Evolutionary conservation across 495 filamentous ascomycete species (phyloP), one percentile per base, ranked within the genome.

Genomic region (Immersiella caudata): DNA sequence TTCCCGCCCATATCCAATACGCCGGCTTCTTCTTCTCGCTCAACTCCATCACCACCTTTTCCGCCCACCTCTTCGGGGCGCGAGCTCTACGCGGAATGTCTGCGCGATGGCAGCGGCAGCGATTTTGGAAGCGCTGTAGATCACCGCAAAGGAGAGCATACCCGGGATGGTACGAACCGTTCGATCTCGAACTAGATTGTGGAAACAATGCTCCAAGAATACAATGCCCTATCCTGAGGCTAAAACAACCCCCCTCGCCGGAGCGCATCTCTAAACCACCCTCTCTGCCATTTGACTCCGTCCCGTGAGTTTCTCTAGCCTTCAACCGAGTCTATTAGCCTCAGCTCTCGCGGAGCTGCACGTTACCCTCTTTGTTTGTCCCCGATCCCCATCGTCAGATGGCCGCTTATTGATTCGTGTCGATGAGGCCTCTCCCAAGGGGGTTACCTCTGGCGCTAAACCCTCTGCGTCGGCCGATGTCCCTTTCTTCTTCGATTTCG

Each of bases 81-180:
- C 60, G 5, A 81, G 74, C 62, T 81, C 76, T 0, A 79, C 21
- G 4, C 76, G 74, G 40, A 73, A 33, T 1, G 65, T 64, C 35
- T 79, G 74, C 0, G 74, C 67, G 2, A 79, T 27, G 33, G 54
- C 72, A 0, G 70, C 52, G 11, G 72, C 52, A n/a, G 77, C 76
- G 14, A 76, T 75, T 55, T 80, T 79, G 25, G 74, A 78, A 24
- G 73, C 67, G 56, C 70, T 74, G 68, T 80, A 81, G 76, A 16
- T 79, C 71, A 79, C 79, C 79, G 57, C 36, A 56, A 71, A 72
- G 7, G 73, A 68, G 21, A 69, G 3, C 22, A 63, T 40, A 6
- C 54, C 62, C 11, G n/a, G n/a, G n/a, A n/a, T n/a, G n/a, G n/a
- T n/a, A n/a, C n/a, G n/a, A n/a, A n/a, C n/a, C n/a, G n/a, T n/a